phyloP scores from a whole-genome alignment of 306 rosid genomes.

The Cicer judaicum region DNA sequence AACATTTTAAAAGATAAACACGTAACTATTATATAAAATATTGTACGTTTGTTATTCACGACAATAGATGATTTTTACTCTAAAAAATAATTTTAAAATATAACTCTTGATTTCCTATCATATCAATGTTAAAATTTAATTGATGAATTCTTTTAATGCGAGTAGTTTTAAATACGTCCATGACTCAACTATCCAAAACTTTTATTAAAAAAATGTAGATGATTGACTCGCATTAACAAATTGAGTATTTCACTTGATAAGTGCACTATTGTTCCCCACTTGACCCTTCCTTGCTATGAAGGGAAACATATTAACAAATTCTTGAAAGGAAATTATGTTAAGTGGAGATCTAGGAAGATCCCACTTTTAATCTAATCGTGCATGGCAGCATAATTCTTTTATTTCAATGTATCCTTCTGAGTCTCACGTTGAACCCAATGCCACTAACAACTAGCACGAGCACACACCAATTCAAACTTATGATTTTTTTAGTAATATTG shows the following conservation, averaged over 20 bases:
- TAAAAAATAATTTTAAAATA: no score
- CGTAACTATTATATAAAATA: no score
- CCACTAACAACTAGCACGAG: conserved; percentile 36
- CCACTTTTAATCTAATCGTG: conserved; percentile 50
- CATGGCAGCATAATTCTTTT: conserved; percentile 35
- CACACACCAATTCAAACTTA: neutral
- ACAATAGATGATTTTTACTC: no score
- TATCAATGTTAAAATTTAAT: no score
- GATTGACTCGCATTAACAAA: conserved; percentile 26
- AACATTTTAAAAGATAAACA: no score
- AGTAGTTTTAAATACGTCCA: no score
- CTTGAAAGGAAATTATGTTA: conserved; percentile 20
- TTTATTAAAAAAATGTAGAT: no score
- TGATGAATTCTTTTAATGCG: no score
- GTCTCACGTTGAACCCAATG: conserved; percentile 31
- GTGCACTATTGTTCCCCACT: conserved; percentile 32
- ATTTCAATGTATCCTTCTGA: conserved; percentile 12
- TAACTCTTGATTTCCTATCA: no score
- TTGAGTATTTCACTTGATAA: conserved; percentile 40
- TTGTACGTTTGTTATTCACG: no score
- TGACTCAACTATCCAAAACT: no score
- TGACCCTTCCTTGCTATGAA: conserved; percentile 52
- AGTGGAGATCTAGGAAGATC: conserved; percentile 61
- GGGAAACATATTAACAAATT: conserved; percentile 38
- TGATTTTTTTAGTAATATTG: neutral